phyloP scores from a whole-genome alignment of 257 asterid genomes.

The Plectranthus barbatus region DNA sequence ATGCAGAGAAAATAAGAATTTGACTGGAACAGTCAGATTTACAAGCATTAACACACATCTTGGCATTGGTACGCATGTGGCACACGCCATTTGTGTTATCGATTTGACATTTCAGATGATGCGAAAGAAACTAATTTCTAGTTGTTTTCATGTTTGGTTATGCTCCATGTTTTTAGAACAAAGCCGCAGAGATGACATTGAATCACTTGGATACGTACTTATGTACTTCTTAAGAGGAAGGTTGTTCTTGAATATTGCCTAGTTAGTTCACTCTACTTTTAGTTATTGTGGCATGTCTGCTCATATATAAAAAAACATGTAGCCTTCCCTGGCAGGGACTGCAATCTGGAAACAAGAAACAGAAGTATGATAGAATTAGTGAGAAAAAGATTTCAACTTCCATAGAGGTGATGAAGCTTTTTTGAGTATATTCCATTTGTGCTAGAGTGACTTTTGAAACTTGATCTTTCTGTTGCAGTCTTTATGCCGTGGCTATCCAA shows the following conservation, averaged over 20 bases:
- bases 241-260: slow-evolving; percentile 22
- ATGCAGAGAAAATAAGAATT: slow-evolving; percentile 91
- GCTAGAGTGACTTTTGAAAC: slow-evolving; percentile 5
- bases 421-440: neutral
- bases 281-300: slow-evolving; percentile 8
- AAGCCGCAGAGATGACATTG: slow-evolving; percentile 86
- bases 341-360: slow-evolving; percentile 57
- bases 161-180: slow-evolving; percentile 46
- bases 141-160: slow-evolving; percentile 12
- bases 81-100: slow-evolving; percentile 8
- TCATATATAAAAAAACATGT: slow-evolving; percentile 21
- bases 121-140: slow-evolving; percentile 3
- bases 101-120: slow-evolving; percentile 8
- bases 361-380: slow-evolving; percentile 50
- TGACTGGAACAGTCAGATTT: slow-evolving; percentile 94
- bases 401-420: slow-evolving; percentile 28
- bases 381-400: slow-evolving; percentile 58
- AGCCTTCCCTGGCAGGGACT: slow-evolving; percentile 74
- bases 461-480: slow-evolving; percentile 18
- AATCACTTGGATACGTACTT: slow-evolving; percentile 81
- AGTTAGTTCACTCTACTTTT: neutral
- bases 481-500: slow-evolving; percentile 42
- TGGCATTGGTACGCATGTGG: slow-evolving; percentile 66
- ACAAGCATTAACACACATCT: slow-evolving; percentile 97
- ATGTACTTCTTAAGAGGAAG: slow-evolving; percentile 92